Evolutionary conservation across 257 asterid genomes (phyloP), one percentile per base, ranked within the genome.

Genomic region (Galeopsis tetrahit): DNA sequence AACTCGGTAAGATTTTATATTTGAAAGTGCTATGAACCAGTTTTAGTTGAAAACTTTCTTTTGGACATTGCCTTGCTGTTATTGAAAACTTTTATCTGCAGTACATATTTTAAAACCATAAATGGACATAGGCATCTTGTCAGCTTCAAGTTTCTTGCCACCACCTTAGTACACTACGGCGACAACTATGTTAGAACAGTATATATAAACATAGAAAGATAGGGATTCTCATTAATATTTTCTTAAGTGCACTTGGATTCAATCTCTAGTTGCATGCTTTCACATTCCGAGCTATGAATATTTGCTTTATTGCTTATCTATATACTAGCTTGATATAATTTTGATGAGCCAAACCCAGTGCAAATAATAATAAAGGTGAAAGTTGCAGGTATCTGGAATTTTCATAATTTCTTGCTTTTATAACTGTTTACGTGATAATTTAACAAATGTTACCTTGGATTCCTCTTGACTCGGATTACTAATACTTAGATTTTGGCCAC

Each of bases 1-100:
- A 89, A 82, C 87, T 89, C 61, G 96, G 96, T 89, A 68, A 80
- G 87, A 73, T 62, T 10, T 70, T 70, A 67, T 38, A 35, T 69
- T 63, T 72, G 56, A 15, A 48, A 71, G 49, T 61, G 46, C 46
- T 17, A 53, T 31, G 9, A 73, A 51, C 74, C 51, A 43, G 66
- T 64, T 73, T 65, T 15, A 43, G 60, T 63, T 70, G 17, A 42
- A 63, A 13, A 39, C 28, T 1, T 64, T n/a, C 5, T 32, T 55
- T 49, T 7, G 31, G 17, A 38, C 44, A 34, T 59, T 11, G 51
- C 32, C 51, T 32, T 49, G 46, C 28, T 73, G 51, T 48, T 46
- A 49, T 49, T 60, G 38, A 14, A 35, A 33, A 33, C 65, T 66
- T 46, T 21, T 34, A 48, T 42, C 39, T 10, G 34, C n/a, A 40